A percentile compares a stretch with the other conserved stretches of the same genome.
phyloP scores from a whole-genome alignment of 2,329 filamentous ascomycete genomes.

The Colletotrichum sp. region DNA sequence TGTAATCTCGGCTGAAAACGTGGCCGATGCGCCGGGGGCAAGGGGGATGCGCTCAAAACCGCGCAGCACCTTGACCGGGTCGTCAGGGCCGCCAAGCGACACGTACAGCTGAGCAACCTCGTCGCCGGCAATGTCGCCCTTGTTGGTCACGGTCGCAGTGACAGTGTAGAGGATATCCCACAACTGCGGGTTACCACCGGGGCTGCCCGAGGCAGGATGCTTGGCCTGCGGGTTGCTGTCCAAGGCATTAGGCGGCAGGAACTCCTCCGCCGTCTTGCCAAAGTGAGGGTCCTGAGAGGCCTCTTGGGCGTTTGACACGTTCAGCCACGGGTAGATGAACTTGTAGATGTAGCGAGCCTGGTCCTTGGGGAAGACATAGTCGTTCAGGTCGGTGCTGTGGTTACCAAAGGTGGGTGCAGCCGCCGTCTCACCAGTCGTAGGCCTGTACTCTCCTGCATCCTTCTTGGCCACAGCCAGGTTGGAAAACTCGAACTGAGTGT shows the following conservation, averaged over 20 bases:
- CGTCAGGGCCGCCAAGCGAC: conserved; percentile 77
- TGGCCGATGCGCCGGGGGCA: conserved; percentile 68
- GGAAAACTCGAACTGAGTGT: conserved; percentile 81
- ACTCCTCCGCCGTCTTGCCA: conserved; percentile 60
- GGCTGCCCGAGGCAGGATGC: conserved; percentile 53
- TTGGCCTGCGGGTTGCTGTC: conserved; percentile 63
- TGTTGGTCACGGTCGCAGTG: conserved; percentile 74
- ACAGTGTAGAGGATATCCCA: conserved; percentile 75
- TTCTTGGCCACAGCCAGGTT: conserved; percentile 63
- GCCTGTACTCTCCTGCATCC: conserved; percentile 55
- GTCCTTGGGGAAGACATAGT: conserved; percentile 71
- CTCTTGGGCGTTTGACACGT: conserved; percentile 59
- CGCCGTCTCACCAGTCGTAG: conserved; percentile 65
- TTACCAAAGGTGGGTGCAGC: conserved; percentile 70
- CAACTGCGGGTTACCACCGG: conserved; percentile 69
- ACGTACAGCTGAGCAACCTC: conserved; percentile 82
- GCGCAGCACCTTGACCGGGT: conserved; percentile 72
- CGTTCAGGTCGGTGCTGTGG: conserved; percentile 63
- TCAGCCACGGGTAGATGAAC: conserved; percentile 77
- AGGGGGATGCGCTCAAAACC: conserved; percentile 82
- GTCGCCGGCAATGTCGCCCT: conserved; percentile 66
- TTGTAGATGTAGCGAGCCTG: conserved; percentile 54
- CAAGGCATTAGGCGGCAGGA: conserved; percentile 63
- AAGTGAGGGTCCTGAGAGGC: conserved; percentile 66
- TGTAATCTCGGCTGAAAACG: conserved; percentile 73